Evolutionary conservation across 2,329 filamentous ascomycete species (phyloP).

Genomic region (Calonectria hongkongensis): DNA sequence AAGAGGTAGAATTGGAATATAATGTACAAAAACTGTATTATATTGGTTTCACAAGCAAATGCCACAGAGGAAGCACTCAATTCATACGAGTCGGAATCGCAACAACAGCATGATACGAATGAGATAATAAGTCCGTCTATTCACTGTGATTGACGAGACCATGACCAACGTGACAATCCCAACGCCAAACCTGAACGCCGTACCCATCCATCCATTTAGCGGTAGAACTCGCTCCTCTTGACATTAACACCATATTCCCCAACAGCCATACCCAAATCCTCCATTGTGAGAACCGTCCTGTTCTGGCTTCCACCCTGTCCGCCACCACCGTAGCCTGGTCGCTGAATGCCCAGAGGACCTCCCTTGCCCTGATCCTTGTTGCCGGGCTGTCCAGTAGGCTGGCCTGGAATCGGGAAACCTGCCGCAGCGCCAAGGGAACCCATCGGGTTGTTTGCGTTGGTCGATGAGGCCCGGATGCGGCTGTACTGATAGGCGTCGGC

Average conservation of each 20-base stretch:
- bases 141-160: conserved; percentile 37
- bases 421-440: conserved; percentile 86
- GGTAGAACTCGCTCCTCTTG: conserved; percentile 97
- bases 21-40: conserved; percentile 59
- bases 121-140: conserved; percentile 45
- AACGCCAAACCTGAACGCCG: conserved; percentile 46
- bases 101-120: conserved; percentile 27
- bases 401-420: conserved; percentile 79
- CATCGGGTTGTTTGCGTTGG: conserved; percentile 92
- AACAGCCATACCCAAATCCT: conserved; percentile 98
- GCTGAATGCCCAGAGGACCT: conserved; percentile 82
- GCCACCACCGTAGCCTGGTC: conserved; percentile 89
- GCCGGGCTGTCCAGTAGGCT: conserved; percentile 74
- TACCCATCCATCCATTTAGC: conserved; percentile 66
- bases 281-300: conserved; percentile 96
- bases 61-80: conserved; percentile 6
- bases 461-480: conserved; percentile 92
- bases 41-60: conserved; percentile 28
- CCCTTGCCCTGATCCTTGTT: conserved; percentile 75
- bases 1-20: conserved; percentile 58
- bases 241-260: conserved; percentile 98
- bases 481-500: conserved; percentile 99
- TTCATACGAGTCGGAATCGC: not conserved
- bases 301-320: conserved; percentile 93
- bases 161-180: conserved; percentile 29